Conservation (phyloP, 2,329 filamentous ascomycete species). For the Cladosporium sp. region DNA sequence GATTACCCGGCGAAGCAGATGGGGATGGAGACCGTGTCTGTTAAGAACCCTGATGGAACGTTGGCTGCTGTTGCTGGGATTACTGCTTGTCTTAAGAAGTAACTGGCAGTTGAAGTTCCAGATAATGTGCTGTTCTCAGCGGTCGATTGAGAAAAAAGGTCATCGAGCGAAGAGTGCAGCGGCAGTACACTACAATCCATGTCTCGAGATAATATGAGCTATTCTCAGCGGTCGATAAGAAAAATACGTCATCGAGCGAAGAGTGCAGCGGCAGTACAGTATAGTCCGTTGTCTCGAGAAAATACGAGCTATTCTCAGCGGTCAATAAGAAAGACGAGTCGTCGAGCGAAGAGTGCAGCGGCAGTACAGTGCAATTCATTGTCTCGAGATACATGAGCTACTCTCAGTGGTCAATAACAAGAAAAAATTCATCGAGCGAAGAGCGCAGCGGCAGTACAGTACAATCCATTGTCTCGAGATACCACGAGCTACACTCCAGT, state of each 20-base stretch:
- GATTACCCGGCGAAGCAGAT: slow-evolving; percentile 42
- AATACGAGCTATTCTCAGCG: not conserved
- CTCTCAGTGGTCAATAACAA: too few species aligned
- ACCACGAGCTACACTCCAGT: too few species aligned
- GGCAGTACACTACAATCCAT: not conserved
- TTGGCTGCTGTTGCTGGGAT: slow-evolving; percentile 30
- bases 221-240: not conserved
- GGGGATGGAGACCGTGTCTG: slow-evolving; percentile 31
- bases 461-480: too few species aligned
- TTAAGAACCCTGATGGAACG: slow-evolving; percentile 31
- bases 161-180: not conserved
- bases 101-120: too few species aligned
- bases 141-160: too few species aligned
- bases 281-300: too few species aligned
- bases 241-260: too few species aligned
- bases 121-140: too few species aligned
- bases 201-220: not conserved
- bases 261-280: too few species aligned
- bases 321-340: not conserved
- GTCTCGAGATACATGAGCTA: not conserved
- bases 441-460: too few species aligned
- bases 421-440: too few species aligned
- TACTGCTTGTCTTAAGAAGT: slow-evolving; percentile 26
- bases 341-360: not conserved
- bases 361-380: not conserved